A percentile compares a stretch with the other conserved stretches of the same genome.
phyloP scores from a whole-genome alignment of 179 eudicot species.

The Drosera spatulata region DNA sequence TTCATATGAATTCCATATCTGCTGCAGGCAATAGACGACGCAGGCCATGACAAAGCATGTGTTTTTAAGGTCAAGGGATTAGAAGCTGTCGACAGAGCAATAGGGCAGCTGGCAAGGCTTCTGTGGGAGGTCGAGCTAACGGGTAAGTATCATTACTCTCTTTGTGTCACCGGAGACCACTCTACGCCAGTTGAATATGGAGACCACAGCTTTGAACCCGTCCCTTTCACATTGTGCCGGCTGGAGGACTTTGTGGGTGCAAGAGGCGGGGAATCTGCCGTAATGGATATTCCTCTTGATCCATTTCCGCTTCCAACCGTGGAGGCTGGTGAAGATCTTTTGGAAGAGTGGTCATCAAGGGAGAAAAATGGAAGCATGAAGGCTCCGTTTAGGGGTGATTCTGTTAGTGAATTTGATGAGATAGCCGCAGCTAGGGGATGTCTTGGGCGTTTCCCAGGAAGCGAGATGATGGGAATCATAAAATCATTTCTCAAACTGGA shows the following conservation, averaged over 20 bases:
- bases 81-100: conserved; percentile 80
- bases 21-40: conserved; percentile 96
- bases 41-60: conserved; percentile 93
- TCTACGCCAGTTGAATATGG: conserved; percentile 97
- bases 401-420: conserved; percentile 60
- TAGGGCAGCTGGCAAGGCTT: conserved; percentile 77
- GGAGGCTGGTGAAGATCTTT: conserved; percentile 44
- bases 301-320: conserved; percentile 78
- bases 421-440: conserved; percentile 83
- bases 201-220: conserved; percentile 97
- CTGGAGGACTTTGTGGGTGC: conserved; percentile 83
- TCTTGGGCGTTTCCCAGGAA: conserved; percentile 90
- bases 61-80: conserved; percentile 79
- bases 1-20: conserved; percentile 68
- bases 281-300: conserved; percentile 55
- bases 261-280: conserved; percentile 52
- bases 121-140: conserved; percentile 77
- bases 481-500: conserved; percentile 32
- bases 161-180: conserved; percentile 93
- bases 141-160: conserved; percentile 53
- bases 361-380: conserved; percentile 9
- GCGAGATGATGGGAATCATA: conserved; percentile 93
- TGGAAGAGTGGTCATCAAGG: conserved; percentile 13
- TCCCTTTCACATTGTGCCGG: conserved; percentile 72
- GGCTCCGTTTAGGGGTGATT: conserved; percentile 49